Evolutionary conservation across 352 stramenopile species (phyloP), one percentile per base, ranked within the genome.

Genomic region (Pythium sukuiense): DNA sequence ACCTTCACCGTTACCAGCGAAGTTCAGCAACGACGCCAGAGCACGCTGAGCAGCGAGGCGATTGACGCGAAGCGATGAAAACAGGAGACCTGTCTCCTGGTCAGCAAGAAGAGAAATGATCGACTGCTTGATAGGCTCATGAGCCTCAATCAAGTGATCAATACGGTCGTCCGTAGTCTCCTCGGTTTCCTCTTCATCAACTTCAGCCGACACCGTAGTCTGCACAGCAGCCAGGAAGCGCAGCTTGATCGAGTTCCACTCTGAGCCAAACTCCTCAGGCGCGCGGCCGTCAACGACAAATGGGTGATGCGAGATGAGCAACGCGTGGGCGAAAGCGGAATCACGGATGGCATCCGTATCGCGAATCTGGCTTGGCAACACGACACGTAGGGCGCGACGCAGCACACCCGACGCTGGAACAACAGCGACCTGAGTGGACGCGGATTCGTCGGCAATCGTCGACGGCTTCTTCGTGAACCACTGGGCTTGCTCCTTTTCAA

Each of bases 91-190:
- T 2, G 57, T 67, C 6, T 70, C 62, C 27, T 71, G 54, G 30
- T 83, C 69, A 3, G 83, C 76, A 18, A 92, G 54, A 6, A 92
- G 43, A 13, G 80, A 59, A 29, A 81, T 59, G 45, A 93, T 67
- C 20, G 77, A 60, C 32, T 76, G 73, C 70, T 89, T 89, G 39
- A 94, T 80, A 33, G 72, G 63, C 35, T 89, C 74, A 30, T 90
- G 72, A 24, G 77, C 72, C 63, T 93, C 83, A 26, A 96, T 90
- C 20, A 94, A 78, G 30, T 93, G 82, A 55, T 96, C 88, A 20
- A 95, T 80, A 52, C 72, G 79, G 54, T 94, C 86, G n/a, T 85
- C 84, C 0, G 66, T 70, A 26, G 79, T 75, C 54, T 88, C 73
- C 9, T 59, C 74, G 0, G 71, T 67, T 0, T 81, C 73, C 0